phyloP scores from a whole-genome alignment of 1,139 yeast species.

The Lodderomyces beijingensis region DNA sequence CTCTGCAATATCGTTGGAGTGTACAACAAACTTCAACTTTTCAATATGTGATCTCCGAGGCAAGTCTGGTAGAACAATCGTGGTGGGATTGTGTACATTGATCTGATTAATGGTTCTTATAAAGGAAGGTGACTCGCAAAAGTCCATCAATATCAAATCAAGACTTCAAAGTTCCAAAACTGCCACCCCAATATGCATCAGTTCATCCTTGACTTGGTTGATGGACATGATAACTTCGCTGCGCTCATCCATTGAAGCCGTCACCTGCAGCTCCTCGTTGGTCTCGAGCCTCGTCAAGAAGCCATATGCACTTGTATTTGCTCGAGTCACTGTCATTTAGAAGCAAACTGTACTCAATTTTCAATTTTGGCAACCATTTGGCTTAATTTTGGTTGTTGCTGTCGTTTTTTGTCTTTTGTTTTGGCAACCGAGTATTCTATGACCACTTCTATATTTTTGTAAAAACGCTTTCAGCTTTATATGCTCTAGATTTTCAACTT shows the following conservation, averaged over 20 bases:
- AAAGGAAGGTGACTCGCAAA: slow-evolving; percentile 41
- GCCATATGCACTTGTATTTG: neutral
- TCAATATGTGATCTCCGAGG: slow-evolving; percentile 20
- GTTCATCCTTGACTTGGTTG: slow-evolving; percentile 9
- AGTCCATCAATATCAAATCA: slow-evolving; percentile 26
- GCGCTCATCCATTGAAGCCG: neutral
- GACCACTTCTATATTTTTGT: too few species aligned
- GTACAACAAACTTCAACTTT: slow-evolving; percentile 31
- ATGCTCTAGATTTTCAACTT: too few species aligned
- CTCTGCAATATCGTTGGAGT: too few species aligned
- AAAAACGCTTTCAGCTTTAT: too few species aligned
- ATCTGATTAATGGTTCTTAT: slow-evolving; percentile 41
- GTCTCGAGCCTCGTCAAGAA: neutral
- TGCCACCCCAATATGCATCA: slow-evolving; percentile 11
- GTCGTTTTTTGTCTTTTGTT: too few species aligned
- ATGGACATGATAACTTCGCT: slow-evolving; percentile 11
- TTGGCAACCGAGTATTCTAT: too few species aligned
- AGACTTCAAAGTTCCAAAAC: slow-evolving; percentile 7
- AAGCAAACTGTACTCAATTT: too few species aligned
- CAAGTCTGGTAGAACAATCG: slow-evolving; percentile 27
- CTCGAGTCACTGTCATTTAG: too few species aligned
- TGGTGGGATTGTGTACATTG: slow-evolving; percentile 31
- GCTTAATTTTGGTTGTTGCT: too few species aligned
- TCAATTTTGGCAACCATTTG: too few species aligned
- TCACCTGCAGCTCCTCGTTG: neutral